phyloP scores from a whole-genome alignment of 345 rosid species.

The Combretum micranthum region DNA sequence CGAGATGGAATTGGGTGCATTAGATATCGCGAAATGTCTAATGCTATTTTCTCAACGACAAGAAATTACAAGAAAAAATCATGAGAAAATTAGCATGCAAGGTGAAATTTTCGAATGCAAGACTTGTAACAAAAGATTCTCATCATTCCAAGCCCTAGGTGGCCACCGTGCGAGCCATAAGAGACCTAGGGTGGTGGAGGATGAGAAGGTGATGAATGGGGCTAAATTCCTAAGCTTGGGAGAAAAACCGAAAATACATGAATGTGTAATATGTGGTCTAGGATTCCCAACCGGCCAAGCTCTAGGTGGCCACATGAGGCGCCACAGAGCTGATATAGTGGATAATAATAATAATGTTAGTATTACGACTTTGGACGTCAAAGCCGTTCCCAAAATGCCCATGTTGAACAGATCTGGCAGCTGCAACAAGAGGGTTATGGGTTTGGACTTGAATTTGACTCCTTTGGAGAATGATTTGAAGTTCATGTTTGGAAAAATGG shows the following conservation, averaged over 20 bases:
- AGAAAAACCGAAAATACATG: conserved; percentile 13
- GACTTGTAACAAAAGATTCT: conserved; percentile 27
- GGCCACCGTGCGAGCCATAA: conserved; percentile 51
- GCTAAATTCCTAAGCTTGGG: conserved; percentile 1
- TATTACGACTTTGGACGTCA: background rate
- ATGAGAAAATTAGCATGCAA: background rate
- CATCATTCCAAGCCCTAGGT: conserved; percentile 41
- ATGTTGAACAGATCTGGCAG: conserved; percentile 12
- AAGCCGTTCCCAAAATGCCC: background rate
- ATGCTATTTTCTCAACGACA: conserved; percentile 18
- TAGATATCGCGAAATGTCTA: conserved; percentile 52
- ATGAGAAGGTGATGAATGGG: background rate
- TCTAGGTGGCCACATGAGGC: conserved; percentile 22
- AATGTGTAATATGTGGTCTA: conserved; percentile 17
- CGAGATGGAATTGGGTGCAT: conserved; percentile 9
- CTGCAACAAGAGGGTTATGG: conserved; percentile 9
- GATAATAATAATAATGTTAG: background rate
- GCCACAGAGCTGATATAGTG: conserved; percentile 11
- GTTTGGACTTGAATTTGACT: conserved; percentile 19
- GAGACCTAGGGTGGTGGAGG: conserved; percentile 10
- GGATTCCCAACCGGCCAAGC: conserved; percentile 20
- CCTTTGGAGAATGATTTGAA: conserved; percentile 20
- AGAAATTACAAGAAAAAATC: background rate
- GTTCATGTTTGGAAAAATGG: conserved; percentile 12
- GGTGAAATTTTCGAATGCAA: conserved; percentile 27